Percentiles rank a stretch among this genome's conserved stretches.
Evolutionary conservation across 2,329 filamentous ascomycete species (phyloP).

Genomic region (Cladosporium sp.): DNA sequence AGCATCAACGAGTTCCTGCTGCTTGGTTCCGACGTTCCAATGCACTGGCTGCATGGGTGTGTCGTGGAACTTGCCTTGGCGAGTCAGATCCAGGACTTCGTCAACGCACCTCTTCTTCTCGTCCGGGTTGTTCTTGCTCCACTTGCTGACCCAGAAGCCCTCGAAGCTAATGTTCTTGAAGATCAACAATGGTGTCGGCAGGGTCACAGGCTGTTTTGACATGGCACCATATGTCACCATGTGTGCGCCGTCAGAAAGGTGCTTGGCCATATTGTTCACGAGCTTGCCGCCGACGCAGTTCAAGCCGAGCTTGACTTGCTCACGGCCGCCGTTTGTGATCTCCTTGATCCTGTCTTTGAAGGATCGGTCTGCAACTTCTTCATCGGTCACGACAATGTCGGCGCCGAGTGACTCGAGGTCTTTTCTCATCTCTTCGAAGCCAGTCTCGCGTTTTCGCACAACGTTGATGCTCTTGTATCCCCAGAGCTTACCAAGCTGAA

Average conservation of each 20-base stretch:
- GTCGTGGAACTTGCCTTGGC: slow-evolving; percentile 76
- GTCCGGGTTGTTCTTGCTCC: slow-evolving; percentile 73
- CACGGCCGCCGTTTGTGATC: slow-evolving; percentile 69
- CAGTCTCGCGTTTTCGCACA: slow-evolving; percentile 70
- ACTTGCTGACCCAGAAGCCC: slow-evolving; percentile 93
- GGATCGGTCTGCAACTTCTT: slow-evolving; percentile 60
- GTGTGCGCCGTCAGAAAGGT: slow-evolving; percentile 64
- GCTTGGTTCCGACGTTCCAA: slow-evolving; percentile 81
- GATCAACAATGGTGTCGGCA: slow-evolving; percentile 84
- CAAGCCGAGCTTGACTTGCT: slow-evolving; percentile 73
- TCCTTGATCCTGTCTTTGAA: slow-evolving; percentile 63
- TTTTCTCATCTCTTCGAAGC: slow-evolving; percentile 63
- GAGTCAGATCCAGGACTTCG: slow-evolving; percentile 75
- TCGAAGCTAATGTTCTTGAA: slow-evolving; percentile 89
- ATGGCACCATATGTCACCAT: slow-evolving; percentile 96
- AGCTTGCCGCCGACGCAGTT: slow-evolving; percentile 94
- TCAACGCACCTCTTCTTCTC: slow-evolving; percentile 79
- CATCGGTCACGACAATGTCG: slow-evolving; percentile 62
- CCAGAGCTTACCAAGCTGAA: slow-evolving; percentile 84
- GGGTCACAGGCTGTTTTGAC: slow-evolving; percentile 78
- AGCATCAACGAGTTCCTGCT: slow-evolving; percentile 66
- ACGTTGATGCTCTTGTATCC: slow-evolving; percentile 89
- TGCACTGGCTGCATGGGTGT: slow-evolving; percentile 76
- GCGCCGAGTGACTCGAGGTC: slow-evolving; percentile 64
- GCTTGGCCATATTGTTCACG: slow-evolving; percentile 74